Conservation (phyloP, 2,329 filamentous ascomycete genomes). For the Ophiobolus disseminans region DNA sequence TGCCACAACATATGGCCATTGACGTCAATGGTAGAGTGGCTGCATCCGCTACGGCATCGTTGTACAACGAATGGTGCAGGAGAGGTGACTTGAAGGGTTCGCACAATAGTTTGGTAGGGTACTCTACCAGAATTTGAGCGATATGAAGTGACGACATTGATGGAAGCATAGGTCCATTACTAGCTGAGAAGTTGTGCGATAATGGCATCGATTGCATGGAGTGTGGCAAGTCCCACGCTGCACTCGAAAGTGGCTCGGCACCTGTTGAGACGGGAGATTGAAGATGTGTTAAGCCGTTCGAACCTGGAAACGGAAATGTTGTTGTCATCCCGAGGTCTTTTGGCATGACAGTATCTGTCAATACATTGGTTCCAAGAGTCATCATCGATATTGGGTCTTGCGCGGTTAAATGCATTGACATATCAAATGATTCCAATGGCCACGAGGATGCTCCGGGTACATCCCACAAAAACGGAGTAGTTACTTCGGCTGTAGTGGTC, state of each 20-base stretch:
- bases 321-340: too few species aligned
- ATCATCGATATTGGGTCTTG: background rate
- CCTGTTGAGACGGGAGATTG: too few species aligned
- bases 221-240: too few species aligned
- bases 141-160: background rate
- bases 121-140: background rate
- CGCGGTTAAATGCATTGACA: background rate
- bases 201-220: too few species aligned
- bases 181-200: background rate
- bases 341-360: background rate
- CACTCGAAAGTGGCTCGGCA: too few species aligned
- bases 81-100: background rate
- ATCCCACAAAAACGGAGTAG: background rate
- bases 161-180: background rate
- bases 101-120: background rate
- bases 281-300: too few species aligned
- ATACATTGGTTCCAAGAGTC: background rate
- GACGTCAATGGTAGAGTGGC: background rate
- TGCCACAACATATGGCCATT: slow-evolving; percentile 1
- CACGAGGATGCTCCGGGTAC: background rate
- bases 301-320: too few species aligned
- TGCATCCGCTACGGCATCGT: background rate
- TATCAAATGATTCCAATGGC: background rate
- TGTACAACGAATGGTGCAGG: background rate
- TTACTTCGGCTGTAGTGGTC: background rate